phyloP scores from a whole-genome alignment of 1,139 yeast genomes.

The Nadsonia starkeyi-henricii region DNA sequence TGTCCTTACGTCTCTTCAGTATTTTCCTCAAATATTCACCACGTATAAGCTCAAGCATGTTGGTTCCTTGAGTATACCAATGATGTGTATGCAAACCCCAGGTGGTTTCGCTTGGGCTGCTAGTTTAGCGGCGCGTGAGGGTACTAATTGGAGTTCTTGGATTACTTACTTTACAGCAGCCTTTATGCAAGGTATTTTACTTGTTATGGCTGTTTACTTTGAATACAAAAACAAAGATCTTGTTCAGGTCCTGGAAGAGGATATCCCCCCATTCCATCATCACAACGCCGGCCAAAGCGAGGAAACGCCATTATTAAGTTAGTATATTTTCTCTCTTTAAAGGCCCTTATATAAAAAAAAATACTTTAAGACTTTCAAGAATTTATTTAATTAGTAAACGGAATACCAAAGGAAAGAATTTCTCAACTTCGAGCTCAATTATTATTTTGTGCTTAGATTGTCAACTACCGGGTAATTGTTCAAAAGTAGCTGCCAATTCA shows the following conservation, averaged over 20 bases:
- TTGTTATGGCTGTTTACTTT: conserved; percentile 38
- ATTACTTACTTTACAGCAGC: conserved; percentile 68
- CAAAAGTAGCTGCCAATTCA: no score
- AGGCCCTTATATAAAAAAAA: no score
- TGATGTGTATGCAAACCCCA: conserved; percentile 84
- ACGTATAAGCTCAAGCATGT: conserved; percentile 60
- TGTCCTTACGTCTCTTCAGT: conserved; percentile 49
- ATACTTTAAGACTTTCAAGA: no score
- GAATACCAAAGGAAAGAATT: no score
- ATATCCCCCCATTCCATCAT: not conserved
- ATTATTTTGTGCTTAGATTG: no score
- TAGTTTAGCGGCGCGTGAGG: conserved; percentile 55
- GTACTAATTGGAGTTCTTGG: conserved; percentile 83
- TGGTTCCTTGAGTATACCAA: conserved; percentile 65
- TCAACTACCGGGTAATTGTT: no score
- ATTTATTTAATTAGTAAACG: no score
- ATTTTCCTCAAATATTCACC: conserved; percentile 66
- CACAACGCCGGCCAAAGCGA: not conserved
- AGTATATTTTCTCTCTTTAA: no score
- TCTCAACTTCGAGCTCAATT: no score
- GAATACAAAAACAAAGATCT: conserved; percentile 11
- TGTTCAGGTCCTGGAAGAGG: not conserved
- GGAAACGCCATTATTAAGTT: not conserved
- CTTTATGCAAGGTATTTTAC: conserved; percentile 41
- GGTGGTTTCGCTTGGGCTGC: conserved; percentile 75